These are phyloP conservation scores for Rubus idaeus DNA, from an alignment of 306 rosid species.

Conservation along the genomic window DNA sequence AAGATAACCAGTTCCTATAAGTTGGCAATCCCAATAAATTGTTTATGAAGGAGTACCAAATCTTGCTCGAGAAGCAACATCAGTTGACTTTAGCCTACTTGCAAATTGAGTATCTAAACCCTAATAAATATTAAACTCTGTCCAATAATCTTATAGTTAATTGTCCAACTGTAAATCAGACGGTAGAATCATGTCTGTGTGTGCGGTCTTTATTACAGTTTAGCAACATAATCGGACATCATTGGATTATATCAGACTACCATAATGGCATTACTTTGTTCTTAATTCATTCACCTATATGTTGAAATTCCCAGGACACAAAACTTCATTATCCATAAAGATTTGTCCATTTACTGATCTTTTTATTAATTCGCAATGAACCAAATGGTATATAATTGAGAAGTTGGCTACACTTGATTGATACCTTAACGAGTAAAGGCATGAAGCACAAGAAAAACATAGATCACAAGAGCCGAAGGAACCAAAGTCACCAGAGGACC, in stretches of 20 bases:
- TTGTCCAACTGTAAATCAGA: neutral
- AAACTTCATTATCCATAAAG: neutral
- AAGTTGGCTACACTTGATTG: neutral
- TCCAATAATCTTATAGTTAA: neutral
- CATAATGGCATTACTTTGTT: neutral
- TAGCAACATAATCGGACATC: neutral
- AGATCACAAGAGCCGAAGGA: constrained; percentile 60
- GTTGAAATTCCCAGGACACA: neutral
- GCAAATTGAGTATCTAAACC: neutral
- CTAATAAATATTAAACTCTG: neutral
- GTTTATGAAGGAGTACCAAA: constrained; percentile 11
- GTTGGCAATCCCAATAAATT: constrained; percentile 15
- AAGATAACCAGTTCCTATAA: constrained; percentile 8
- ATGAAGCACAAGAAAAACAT: constrained; percentile 61
- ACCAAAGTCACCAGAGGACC: constrained; percentile 75
- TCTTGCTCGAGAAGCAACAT: constrained; percentile 31
- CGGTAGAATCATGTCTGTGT: neutral
- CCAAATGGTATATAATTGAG: neutral
- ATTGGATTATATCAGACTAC: neutral
- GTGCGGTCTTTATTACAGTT: neutral
- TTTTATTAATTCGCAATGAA: neutral
- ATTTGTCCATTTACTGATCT: neutral
- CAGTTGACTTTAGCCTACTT: constrained; percentile 20
- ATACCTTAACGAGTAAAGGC: constrained; percentile 58
- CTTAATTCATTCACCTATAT: neutral